Evolutionary conservation across 2,329 filamentous ascomycete species (phyloP), one percentile per base, ranked within the genome.

Genomic region (Claviceps spartinae): DNA sequence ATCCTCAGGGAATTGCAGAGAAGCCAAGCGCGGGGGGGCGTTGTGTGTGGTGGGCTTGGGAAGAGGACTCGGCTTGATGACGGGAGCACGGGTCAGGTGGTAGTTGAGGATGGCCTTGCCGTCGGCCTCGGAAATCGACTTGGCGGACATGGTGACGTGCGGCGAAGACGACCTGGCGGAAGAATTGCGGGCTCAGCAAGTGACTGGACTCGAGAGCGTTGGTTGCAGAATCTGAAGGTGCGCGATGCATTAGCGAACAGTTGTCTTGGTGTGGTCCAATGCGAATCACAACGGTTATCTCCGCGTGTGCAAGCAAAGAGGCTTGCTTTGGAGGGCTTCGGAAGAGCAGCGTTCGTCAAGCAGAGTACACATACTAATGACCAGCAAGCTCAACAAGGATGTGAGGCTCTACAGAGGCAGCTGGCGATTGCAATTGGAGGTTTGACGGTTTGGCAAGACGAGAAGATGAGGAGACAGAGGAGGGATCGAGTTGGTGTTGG

Each of bases 71-170:
- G 91, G 87, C 86, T 96, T 97, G 82, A 98, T 95, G 71, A 95
- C 86, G 60, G 89, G 85, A 62, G 93, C 88, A 69, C 93, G 86
- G 64, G 93, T 97, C 74, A 98, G 89, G 80, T 97, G 93, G 82
- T 97, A 98, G 86, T 96, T 97, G 82, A 98, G 82, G 78, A 98
- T 97, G 81, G 93, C 93, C 86, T 98, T 98, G 82, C 93, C 93
- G 78, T 98, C 93, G 79, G 91, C 91, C 81, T 98, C 93, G 79
- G 86, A 76, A 69, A 98, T 97, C 62, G 91, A 86, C 78, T 98
- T 98, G 73, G 93, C 70, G 61, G 70, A 72, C 70, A 72, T 72
- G 62, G 55, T 68, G 64, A 58, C 58, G 59, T 60, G 59, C 55
- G 56, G 58, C 54, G 54, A 58, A 56, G 57, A 57, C 55, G 54